Conservation (phyloP, 2,329 filamentous ascomycete genomes). For the Stachybotrys chartarum region DNA sequence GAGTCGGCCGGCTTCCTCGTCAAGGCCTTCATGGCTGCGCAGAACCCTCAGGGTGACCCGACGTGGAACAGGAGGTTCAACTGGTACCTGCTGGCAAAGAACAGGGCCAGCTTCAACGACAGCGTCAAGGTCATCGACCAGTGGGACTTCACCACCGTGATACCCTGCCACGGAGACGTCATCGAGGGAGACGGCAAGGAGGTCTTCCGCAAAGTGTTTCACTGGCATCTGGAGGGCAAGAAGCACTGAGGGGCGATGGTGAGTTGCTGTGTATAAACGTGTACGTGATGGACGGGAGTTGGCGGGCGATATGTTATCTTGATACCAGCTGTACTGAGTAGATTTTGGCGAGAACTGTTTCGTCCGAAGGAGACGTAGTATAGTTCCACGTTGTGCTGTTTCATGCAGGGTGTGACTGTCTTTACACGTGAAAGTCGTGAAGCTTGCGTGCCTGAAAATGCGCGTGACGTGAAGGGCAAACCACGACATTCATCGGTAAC, state of each 20-base stretch:
- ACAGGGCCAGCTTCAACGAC: constrained; percentile 62
- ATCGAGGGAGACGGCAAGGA: constrained; percentile 69
- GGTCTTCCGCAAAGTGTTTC: constrained; percentile 70
- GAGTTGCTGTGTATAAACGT: not conserved
- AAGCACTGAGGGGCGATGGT: not conserved
- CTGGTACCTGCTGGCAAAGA: constrained; percentile 65
- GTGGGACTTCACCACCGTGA: constrained; percentile 81
- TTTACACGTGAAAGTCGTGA: no score
- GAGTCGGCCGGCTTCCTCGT: constrained; percentile 27
- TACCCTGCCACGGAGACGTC: constrained; percentile 91
- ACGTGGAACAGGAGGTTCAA: constrained; percentile 71
- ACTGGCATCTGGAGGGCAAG: constrained; percentile 64
- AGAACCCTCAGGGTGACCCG: constrained; percentile 57
- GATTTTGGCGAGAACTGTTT: not conserved
- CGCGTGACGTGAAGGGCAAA: no score
- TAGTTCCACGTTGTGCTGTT: no score
- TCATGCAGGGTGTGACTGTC: no score
- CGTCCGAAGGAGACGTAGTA: no score
- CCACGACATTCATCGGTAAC: no score
- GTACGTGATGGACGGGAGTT: not conserved
- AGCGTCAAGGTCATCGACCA: constrained; percentile 60
- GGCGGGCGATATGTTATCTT: not conserved
- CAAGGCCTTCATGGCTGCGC: constrained; percentile 42
- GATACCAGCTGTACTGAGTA: not conserved
- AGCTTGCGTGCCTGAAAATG: no score